Evolutionary conservation across 768 basidiomycete genomes (phyloP).

Genomic region (Rhizopogon vesiculosus): DNA sequence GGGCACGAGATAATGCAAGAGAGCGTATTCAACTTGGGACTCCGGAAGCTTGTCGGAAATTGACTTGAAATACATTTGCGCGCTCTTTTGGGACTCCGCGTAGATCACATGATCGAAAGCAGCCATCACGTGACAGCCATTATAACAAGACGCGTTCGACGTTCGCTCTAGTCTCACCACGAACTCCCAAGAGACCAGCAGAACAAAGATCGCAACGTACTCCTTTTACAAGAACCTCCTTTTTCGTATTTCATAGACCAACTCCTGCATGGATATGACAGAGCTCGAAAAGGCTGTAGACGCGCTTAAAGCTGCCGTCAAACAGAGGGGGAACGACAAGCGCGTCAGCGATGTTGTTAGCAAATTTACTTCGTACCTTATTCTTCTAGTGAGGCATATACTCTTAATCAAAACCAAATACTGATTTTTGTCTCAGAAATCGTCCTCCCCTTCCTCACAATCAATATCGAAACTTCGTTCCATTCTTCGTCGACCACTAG

Average conservation of each 20-base stretch:
- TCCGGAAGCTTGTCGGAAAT: neutral
- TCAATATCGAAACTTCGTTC: slow-evolving; percentile 33
- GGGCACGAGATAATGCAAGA: neutral
- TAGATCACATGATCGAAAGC: slow-evolving; percentile 25
- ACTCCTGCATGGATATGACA: slow-evolving; percentile 9
- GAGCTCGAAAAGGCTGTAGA: slow-evolving; percentile 26
- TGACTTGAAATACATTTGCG: slow-evolving; percentile 1
- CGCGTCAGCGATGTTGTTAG: slow-evolving; percentile 30
- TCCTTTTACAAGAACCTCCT: neutral
- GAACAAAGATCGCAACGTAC: neutral
- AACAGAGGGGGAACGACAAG: slow-evolving; percentile 22
- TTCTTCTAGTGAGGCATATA: slow-evolving; percentile 35
- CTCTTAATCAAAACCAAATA: neutral
- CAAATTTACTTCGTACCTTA: slow-evolving; percentile 37
- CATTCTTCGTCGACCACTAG: slow-evolving; percentile 38
- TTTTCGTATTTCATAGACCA: neutral
- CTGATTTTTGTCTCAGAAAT: slow-evolving; percentile 27
- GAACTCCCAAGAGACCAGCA: neutral
- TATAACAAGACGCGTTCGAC: neutral
- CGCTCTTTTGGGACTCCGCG: slow-evolving; percentile 18
- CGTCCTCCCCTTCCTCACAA: slow-evolving; percentile 31
- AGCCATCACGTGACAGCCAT: slow-evolving; percentile 19
- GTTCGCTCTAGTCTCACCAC: neutral
- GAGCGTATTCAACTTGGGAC: neutral
- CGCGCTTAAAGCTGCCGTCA: slow-evolving; percentile 25